Conservation (phyloP, 768 basidiomycete species). For the Hericium erinaceus region DNA sequence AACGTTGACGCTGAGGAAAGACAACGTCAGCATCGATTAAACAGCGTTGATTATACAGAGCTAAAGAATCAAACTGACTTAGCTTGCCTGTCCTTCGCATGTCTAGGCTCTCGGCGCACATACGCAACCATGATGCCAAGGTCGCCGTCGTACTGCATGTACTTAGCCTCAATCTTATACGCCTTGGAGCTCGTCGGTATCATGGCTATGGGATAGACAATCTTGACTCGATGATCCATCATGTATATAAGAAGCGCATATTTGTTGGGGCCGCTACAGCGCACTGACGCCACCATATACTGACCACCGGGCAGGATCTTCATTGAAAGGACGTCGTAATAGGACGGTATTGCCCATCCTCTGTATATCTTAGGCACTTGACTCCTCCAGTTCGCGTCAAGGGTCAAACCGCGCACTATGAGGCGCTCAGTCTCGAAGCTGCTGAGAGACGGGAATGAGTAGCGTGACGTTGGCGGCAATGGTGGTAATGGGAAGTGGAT, state of each 20-base stretch:
- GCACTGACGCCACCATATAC: slow-evolving; percentile 10
- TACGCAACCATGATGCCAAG: background rate
- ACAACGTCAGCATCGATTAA: background rate
- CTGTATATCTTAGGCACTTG: slow-evolving; percentile 6
- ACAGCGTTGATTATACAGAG: too few species aligned
- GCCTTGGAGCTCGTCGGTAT: slow-evolving; percentile 4
- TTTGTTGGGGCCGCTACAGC: background rate
- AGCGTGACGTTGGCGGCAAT: slow-evolving; percentile 10
- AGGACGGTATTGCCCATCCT: slow-evolving; percentile 7
- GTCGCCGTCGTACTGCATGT: background rate
- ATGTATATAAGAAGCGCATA: slow-evolving; percentile 11
- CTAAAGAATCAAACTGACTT: background rate
- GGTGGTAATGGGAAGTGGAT: slow-evolving; percentile 13
- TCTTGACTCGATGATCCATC: slow-evolving; percentile 15
- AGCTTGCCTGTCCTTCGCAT: too few species aligned
- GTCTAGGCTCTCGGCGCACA: background rate
- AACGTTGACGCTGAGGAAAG: background rate
- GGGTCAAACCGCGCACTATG: slow-evolving; percentile 8
- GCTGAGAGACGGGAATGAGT: slow-evolving; percentile 8
- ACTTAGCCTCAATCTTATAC: slow-evolving; percentile 8
- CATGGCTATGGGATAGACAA: slow-evolving; percentile 11
- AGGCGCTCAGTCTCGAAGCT: slow-evolving; percentile 14
- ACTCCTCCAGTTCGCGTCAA: slow-evolving; percentile 16
- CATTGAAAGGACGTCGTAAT: slow-evolving; percentile 7
- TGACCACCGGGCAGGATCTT: slow-evolving; percentile 15